Evolutionary conservation across 2,329 filamentous ascomycete genomes (phyloP).

Genomic region (Neofusicoccum parvum): DNA sequence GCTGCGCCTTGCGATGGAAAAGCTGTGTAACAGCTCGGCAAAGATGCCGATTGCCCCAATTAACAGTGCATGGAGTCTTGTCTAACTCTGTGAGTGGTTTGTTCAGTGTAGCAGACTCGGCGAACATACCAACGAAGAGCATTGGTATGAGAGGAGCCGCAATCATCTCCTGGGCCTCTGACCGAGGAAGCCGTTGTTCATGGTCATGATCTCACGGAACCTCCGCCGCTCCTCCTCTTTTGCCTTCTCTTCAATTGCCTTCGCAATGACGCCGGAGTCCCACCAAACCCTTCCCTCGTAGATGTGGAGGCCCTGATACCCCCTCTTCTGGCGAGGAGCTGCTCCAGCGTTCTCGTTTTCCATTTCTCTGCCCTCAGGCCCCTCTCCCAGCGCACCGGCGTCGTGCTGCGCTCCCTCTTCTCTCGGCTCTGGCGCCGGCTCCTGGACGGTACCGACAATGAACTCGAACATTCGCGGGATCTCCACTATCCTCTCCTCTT

Average conservation of each 20-base stretch:
- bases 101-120: no score
- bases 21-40: no score
- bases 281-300: slow-evolving; percentile 18
- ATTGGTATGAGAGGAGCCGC: no score
- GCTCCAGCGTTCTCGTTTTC: not conserved
- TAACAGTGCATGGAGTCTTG: no score
- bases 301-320: slow-evolving; percentile 18
- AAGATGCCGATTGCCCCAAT: no score
- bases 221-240: slow-evolving; percentile 16
- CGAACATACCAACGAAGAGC: no score
- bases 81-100: no score
- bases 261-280: slow-evolving; percentile 13
- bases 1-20: not conserved
- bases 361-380: not conserved
- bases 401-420: not conserved
- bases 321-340: not conserved
- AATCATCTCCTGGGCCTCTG: slow-evolving; percentile 2
- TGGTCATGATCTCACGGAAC: slow-evolving; percentile 10
- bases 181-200: slow-evolving; percentile 18
- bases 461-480: slow-evolving; percentile 18
- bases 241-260: slow-evolving; percentile 2
- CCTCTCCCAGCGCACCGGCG: not conserved
- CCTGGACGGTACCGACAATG: slow-evolving; percentile 7
- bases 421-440: not conserved
- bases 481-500: slow-evolving; percentile 17